Conservation (phyloP, 306 rosid species). For the peach (Prunus persica) region Prunus_persica_NCBIv2 NC_034014.1:21417501-21418000, state of each 20-base stretch:
- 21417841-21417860: slow-evolving; percentile 55
- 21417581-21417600: slow-evolving; percentile 35
- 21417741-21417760: slow-evolving; percentile 35
- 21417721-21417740: not conserved
- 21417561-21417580: slow-evolving; percentile 47
- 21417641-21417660: slow-evolving; percentile 45
- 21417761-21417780: slow-evolving; percentile 41
- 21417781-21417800: slow-evolving; percentile 43
- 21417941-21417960: slow-evolving; percentile 47
- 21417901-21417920: slow-evolving; percentile 43
- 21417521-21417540: slow-evolving; percentile 31
- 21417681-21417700: no score
- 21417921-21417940: slow-evolving; percentile 40
- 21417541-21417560: slow-evolving; percentile 42
- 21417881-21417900: slow-evolving; percentile 64
- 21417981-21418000: slow-evolving; percentile 53
- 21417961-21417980: slow-evolving; percentile 61
- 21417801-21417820: slow-evolving; percentile 45
- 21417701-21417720: no score
- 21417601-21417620: slow-evolving; percentile 38
- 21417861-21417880: slow-evolving; percentile 52
- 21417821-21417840: slow-evolving; percentile 52
- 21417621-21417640: slow-evolving; percentile 50
- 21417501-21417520: slow-evolving; percentile 7
- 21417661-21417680: not conserved